phyloP scores from a whole-genome alignment of 768 basidiomycete genomes.

The Suillus subluteus region DNA sequence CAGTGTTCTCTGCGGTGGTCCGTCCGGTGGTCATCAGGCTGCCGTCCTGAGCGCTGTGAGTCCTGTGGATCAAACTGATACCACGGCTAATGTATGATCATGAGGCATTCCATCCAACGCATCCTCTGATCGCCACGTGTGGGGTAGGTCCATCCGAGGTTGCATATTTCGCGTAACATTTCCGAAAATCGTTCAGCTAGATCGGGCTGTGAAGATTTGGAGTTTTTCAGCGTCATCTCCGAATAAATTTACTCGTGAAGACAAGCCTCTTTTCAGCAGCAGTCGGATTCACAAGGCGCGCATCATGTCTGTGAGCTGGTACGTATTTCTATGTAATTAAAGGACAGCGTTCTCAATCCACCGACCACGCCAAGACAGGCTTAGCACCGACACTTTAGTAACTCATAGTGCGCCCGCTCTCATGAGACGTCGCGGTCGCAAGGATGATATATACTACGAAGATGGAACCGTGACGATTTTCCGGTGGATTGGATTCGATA shows the following conservation, averaged over 20 bases:
- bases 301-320: slow-evolving; percentile 70
- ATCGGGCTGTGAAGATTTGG: slow-evolving; percentile 81
- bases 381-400: slow-evolving; percentile 56
- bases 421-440: slow-evolving; percentile 38
- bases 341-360: not conserved
- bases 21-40: slow-evolving; percentile 73
- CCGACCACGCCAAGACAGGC: slow-evolving; percentile 42
- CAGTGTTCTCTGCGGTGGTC: slow-evolving; percentile 66
- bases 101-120: slow-evolving; percentile 69
- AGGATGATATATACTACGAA: slow-evolving; percentile 35
- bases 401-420: slow-evolving; percentile 58
- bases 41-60: slow-evolving; percentile 69
- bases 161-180: not conserved
- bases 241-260: slow-evolving; percentile 56
- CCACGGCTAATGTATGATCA: slow-evolving; percentile 10
- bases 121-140: slow-evolving; percentile 75
- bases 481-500: slow-evolving; percentile 68
- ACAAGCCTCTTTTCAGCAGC: slow-evolving; percentile 78
- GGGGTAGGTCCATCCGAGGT: slow-evolving; percentile 52
- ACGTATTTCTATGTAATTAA: slow-evolving; percentile 13
- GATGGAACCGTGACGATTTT: slow-evolving; percentile 62
- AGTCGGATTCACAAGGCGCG: slow-evolving; percentile 66
- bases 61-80: not conserved
- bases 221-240: slow-evolving; percentile 45
- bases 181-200: slow-evolving; percentile 49